Conservation (phyloP, 2,329 filamentous ascomycete genomes). For the Metarhizium humberi region DNA sequence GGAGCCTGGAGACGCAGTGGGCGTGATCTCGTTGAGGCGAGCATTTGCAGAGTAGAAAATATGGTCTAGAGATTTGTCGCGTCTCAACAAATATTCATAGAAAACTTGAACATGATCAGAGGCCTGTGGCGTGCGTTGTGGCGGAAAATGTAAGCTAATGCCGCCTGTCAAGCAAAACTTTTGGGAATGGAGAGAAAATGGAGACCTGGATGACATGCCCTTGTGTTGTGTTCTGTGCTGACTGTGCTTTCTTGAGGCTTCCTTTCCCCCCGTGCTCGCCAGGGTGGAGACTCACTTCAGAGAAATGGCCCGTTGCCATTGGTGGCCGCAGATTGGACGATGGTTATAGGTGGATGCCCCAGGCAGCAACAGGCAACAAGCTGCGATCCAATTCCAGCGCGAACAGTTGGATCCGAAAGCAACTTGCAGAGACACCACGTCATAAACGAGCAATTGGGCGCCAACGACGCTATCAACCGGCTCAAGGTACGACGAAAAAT, state of each 20-base stretch:
- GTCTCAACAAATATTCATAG: constrained; percentile 34
- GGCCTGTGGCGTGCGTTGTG: constrained; percentile 34
- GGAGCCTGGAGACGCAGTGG: constrained; percentile 32
- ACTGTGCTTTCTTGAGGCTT: constrained; percentile 2
- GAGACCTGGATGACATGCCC: constrained; percentile 10
- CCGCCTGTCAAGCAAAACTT: constrained; percentile 42
- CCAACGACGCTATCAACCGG: constrained; percentile 19
- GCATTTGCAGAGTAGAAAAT: constrained; percentile 50
- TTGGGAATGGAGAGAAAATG: constrained; percentile 24
- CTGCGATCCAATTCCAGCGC: constrained; percentile 22
- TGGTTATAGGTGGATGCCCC: constrained; percentile 15
- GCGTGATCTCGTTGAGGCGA: constrained; percentile 44
- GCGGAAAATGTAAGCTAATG: constrained; percentile 33
- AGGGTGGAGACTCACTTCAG: too few species aligned
- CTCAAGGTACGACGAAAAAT: constrained; percentile 12
- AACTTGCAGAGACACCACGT: constrained; percentile 8
- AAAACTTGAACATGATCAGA: constrained; percentile 47
- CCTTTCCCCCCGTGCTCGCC: neutral
- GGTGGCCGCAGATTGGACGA: too few species aligned
- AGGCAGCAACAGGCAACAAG: constrained; percentile 16
- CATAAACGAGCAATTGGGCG: constrained; percentile 26
- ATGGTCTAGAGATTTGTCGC: constrained; percentile 43
- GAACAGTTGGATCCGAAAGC: constrained; percentile 5
- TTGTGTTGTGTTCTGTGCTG: neutral
- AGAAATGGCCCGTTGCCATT: too few species aligned